Base-by-base conservation (phyloP, 108 stramenopile species). In the Skeletonema grethae region DNA sequence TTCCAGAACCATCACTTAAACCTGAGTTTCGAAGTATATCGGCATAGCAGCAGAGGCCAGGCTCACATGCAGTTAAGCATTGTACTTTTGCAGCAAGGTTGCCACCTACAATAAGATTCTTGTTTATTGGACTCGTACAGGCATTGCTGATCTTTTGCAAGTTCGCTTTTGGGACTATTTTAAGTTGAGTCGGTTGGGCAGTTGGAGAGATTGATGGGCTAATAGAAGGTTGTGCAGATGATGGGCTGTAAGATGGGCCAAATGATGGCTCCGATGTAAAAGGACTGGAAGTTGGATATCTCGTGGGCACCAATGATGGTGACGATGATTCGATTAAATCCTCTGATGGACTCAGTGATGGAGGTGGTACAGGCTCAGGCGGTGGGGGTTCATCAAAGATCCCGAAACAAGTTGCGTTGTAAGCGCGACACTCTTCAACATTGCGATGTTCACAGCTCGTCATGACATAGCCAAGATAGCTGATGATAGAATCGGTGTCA, bases 21-120 rank as follows among this genome's bases (percentile, higher is more conserved):
- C 46, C 46, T 48, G 46, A n/a, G 5, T 18, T 48, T 6, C n/a
- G 16, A 18, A 48, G 46, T 6, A 48, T 48, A 0, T 48, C 46
- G 5, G 46, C 46, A 18, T 48, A 48, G 46, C 46, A 48, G 46
- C 46, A 48, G 46, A 48, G n/a, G n/a, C 46, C 46, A 48, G 46
- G 46, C 46, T 48, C 46, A 16, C 46, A 48, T 48, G 18, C 46
- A 18, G 5, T 18, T 4, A 48, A 16, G 16, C 46, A 48, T 18
- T 18, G 5, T 48, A 48, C 16, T 48, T 2, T 48, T 48, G 46
- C 46, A 18, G n/a, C 46, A 18, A 48, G 15, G 46, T 48, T 48
- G 46, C 46, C 46, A 48, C 16, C 18, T 48, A 6, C 46, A 18
- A 48, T 48, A 18, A 48, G 46, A 48, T 48, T 18, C 46, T 48